Percentiles rank a stretch among this genome's conserved stretches.
Evolutionary conservation across 2,329 filamentous ascomycete species (phyloP).

Genomic region (Pyrenophora graminea): DNA sequence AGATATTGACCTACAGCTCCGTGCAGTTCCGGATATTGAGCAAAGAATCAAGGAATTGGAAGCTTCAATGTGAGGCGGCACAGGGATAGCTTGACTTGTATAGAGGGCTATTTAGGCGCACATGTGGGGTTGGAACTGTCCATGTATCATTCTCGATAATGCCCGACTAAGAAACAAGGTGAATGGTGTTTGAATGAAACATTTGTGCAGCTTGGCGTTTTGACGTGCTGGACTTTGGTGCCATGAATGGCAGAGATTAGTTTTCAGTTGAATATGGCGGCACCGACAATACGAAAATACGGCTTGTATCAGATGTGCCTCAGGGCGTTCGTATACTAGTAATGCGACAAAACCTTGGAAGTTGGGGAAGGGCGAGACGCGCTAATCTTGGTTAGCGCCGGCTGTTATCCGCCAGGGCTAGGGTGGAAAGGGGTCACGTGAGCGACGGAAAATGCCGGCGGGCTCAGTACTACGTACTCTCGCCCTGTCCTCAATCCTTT

Average conservation of each 20-base stretch:
- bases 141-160: too few relatives aligned
- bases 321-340: neutral
- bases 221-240: too few relatives aligned
- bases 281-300: too few relatives aligned
- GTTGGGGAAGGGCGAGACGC: neutral
- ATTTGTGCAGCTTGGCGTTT: too few relatives aligned
- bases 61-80: slow-evolving; percentile 15
- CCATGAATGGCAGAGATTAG: too few relatives aligned
- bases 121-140: too few relatives aligned
- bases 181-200: too few relatives aligned
- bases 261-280: too few relatives aligned
- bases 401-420: neutral
- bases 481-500: neutral
- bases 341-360: too few relatives aligned
- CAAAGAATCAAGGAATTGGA: slow-evolving; percentile 79
- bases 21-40: slow-evolving; percentile 87
- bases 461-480: neutral
- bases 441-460: slow-evolving; percentile 3
- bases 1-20: slow-evolving; percentile 81
- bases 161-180: too few relatives aligned
- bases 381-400: slow-evolving; percentile 5
- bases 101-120: neutral
- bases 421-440: neutral
- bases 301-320: too few relatives aligned
- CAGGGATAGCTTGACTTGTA: neutral